phyloP scores from a whole-genome alignment of 1,284 basidiomycete species.

The Pseudozyma tsukubaensis region DNA sequence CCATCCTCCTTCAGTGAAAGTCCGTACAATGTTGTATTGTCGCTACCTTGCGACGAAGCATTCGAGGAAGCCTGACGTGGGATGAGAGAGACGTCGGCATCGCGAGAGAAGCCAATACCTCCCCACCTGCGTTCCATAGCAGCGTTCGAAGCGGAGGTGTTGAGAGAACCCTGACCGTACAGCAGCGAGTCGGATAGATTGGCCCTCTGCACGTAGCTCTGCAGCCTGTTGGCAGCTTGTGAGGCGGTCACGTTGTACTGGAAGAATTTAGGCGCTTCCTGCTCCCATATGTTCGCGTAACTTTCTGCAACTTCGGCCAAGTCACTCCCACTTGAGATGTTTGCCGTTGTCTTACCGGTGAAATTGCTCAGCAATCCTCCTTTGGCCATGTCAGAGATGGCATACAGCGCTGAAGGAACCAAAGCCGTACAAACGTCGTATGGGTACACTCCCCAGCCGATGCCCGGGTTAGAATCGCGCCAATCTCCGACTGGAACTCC shows the following conservation, averaged over 20 bases:
- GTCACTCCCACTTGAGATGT: slow-evolving; percentile 2
- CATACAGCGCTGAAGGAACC: slow-evolving; percentile 72
- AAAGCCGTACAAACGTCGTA: slow-evolving; percentile 73
- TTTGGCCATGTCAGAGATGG: slow-evolving; percentile 70
- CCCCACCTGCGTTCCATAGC: slow-evolving; percentile 11
- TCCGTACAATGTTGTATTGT: slow-evolving; percentile 28
- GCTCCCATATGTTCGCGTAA: slow-evolving; percentile 71
- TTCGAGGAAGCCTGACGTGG: background rate
- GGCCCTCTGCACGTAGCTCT: slow-evolving; percentile 70
- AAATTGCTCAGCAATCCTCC: slow-evolving; percentile 68
- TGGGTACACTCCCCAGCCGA: slow-evolving; percentile 72
- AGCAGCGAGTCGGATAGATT: slow-evolving; percentile 69
- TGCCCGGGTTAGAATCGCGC: slow-evolving; percentile 72
- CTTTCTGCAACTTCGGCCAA: slow-evolving; percentile 66
- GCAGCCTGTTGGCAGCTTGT: slow-evolving; percentile 68
- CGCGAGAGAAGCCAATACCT: slow-evolving; percentile 13
- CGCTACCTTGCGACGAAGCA: background rate
- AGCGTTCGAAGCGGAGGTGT: slow-evolving; percentile 15
- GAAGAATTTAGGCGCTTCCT: slow-evolving; percentile 70
- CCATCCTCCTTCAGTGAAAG: slow-evolving; percentile 40
- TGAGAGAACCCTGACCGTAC: slow-evolving; percentile 49
- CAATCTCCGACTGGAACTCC: slow-evolving; percentile 72
- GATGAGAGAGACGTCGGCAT: slow-evolving; percentile 12
- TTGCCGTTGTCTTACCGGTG: slow-evolving; percentile 24
- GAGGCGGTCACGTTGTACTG: slow-evolving; percentile 69